These are phyloP conservation scores for Thelephora terrestris DNA, from an alignment of 1,284 basidiomycete genomes.

Conservation along the genomic window DNA sequence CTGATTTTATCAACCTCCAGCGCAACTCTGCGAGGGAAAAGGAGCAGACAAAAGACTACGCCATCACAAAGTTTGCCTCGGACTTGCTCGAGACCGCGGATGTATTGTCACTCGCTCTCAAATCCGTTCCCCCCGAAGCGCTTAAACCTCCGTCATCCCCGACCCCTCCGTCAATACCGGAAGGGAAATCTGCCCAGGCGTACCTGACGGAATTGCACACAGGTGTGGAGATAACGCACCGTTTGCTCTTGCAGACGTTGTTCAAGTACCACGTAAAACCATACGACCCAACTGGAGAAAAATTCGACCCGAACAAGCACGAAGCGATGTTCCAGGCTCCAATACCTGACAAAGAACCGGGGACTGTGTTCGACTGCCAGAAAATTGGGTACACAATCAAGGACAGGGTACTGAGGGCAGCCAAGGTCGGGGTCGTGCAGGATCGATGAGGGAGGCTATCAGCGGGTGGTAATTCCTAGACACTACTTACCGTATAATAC, in stretches of 20 bases:
- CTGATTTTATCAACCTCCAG: slow-evolving; percentile 93
- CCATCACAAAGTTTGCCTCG: slow-evolving; percentile 82
- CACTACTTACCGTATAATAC: neutral
- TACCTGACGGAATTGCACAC: slow-evolving; percentile 67
- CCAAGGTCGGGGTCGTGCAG: slow-evolving; percentile 93
- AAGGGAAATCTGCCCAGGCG: slow-evolving; percentile 42
- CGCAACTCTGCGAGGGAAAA: slow-evolving; percentile 87
- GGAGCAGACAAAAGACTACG: slow-evolving; percentile 87
- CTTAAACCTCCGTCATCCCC: slow-evolving; percentile 25
- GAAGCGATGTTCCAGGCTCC: slow-evolving; percentile 95
- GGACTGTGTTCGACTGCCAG: slow-evolving; percentile 85
- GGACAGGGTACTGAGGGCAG: slow-evolving; percentile 84
- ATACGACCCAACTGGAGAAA: slow-evolving; percentile 87
- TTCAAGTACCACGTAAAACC: slow-evolving; percentile 87
- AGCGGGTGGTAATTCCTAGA: neutral
- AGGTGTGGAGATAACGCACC: slow-evolving; percentile 90
- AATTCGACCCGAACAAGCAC: slow-evolving; percentile 91
- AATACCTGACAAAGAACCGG: slow-evolving; percentile 80
- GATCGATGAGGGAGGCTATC: slow-evolving; percentile 36
- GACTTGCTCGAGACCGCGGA: slow-evolving; percentile 92
- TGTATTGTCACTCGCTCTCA: slow-evolving; percentile 82
- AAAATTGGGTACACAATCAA: slow-evolving; percentile 92
- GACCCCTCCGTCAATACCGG: slow-evolving; percentile 15
- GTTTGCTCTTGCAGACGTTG: slow-evolving; percentile 82
- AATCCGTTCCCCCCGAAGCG: slow-evolving; percentile 64